Conservation (phyloP, 192 early-diverging fungal species). For the Glomus cerebriforme region DNA sequence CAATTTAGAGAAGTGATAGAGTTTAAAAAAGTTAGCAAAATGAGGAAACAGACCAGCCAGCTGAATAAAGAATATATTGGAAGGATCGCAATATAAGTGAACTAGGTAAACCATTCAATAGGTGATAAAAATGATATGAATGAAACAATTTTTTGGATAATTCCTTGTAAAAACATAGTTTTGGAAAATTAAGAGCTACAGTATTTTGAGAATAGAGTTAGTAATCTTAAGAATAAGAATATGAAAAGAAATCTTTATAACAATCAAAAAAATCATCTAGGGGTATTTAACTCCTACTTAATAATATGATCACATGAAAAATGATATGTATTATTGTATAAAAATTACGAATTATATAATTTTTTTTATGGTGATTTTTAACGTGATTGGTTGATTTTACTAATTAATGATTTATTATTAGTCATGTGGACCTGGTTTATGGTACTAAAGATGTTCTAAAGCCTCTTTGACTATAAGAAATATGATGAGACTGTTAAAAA, state of each 20-base stretch:
- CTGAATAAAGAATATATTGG: conserved; percentile 15
- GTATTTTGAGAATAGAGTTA: too few relatives aligned
- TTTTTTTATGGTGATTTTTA: conserved; percentile 19
- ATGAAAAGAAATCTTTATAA: background rate
- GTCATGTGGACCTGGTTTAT: conserved; percentile 1
- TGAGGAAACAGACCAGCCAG: conserved; percentile 14
- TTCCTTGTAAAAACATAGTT: conserved; percentile 19
- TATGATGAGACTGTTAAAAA: background rate
- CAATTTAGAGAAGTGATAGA: conserved; percentile 6
- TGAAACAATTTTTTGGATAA: conserved; percentile 19
- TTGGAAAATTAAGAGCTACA: too few relatives aligned
- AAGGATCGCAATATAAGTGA: conserved; percentile 12
- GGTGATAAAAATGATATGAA: conserved; percentile 20
- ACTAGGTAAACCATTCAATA: conserved; percentile 20
- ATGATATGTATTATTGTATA: background rate
- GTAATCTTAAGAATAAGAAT: background rate
- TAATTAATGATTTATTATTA: conserved; percentile 4
- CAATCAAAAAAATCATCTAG: background rate
- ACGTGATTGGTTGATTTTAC: conserved; percentile 6
- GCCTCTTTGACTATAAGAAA: conserved; percentile 3
- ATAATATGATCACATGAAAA: background rate
- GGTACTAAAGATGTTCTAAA: conserved; percentile 7
- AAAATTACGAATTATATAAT: conserved; percentile 6
- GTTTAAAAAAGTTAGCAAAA: conserved; percentile 4
- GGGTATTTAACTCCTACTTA: conserved; percentile 16